These are phyloP conservation scores for Talaromyces sp. DNA, from an alignment of 2,329 filamentous ascomycete species.

Conservation along the genomic window DNA sequence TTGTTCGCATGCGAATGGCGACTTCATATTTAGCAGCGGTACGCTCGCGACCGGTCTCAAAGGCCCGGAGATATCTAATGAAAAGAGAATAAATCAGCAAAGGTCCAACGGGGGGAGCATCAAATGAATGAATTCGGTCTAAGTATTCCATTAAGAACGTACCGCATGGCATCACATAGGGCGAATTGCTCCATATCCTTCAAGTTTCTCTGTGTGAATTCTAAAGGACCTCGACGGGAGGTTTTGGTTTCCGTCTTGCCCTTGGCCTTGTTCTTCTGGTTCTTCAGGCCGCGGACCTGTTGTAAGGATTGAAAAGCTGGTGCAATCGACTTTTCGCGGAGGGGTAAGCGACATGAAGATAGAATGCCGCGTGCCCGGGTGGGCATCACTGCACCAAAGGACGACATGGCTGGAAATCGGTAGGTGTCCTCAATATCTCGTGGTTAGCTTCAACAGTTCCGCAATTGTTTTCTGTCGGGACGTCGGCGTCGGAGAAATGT, in stretches of 20 bases:
- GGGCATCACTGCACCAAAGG: constrained; percentile 37
- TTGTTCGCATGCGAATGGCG: constrained; percentile 77
- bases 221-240: constrained; percentile 66
- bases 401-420: constrained; percentile 35
- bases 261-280: constrained; percentile 37
- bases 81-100: constrained; percentile 14
- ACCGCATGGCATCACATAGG: constrained; percentile 90
- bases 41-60: constrained; percentile 82
- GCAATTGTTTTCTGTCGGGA: constrained; percentile 39
- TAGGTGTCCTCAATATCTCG: constrained; percentile 16
- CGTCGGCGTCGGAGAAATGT: constrained; percentile 37
- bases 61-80: constrained; percentile 80
- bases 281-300: constrained; percentile 42
- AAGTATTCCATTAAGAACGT: constrained; percentile 9
- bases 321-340: constrained; percentile 35
- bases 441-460: not conserved
- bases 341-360: constrained; percentile 34
- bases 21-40: constrained; percentile 83
- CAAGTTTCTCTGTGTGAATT: constrained; percentile 66
- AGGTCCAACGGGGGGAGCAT: not conserved
- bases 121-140: not conserved
- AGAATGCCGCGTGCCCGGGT: constrained; percentile 37
- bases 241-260: constrained; percentile 56
- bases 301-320: constrained; percentile 35
- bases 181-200: constrained; percentile 72